Percentiles rank a stretch among this genome's conserved stretches.
Conservation (phyloP, 2,329 filamentous ascomycete species). For the Hymenoscyphus fructigenus region DNA sequence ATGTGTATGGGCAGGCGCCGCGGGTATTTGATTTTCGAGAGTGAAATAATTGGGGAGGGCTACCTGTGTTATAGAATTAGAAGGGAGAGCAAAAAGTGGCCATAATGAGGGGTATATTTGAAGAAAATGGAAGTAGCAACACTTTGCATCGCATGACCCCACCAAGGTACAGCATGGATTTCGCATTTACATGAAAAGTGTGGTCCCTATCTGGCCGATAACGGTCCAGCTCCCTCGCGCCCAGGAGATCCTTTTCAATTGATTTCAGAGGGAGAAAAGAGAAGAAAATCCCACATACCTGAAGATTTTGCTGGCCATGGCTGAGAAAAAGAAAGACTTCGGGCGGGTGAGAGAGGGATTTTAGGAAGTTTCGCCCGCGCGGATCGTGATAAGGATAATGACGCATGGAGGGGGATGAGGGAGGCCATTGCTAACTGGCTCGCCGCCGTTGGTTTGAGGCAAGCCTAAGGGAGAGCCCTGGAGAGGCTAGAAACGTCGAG, state of each 20-base stretch:
- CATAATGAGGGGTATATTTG: conserved; percentile 18
- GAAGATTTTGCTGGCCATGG: conserved; percentile 17
- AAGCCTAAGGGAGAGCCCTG: too few species aligned
- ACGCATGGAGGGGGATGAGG: conserved; percentile 15
- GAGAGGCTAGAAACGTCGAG: neutral
- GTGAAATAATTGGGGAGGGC: conserved; percentile 7
- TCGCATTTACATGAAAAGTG: neutral
- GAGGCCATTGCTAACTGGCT: conserved; percentile 8
- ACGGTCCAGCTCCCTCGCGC: conserved; percentile 13
- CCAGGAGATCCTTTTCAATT: neutral
- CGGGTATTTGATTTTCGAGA: neutral
- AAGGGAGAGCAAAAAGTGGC: conserved; percentile 11
- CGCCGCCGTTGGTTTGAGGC: too few species aligned
- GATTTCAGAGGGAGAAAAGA: neutral
- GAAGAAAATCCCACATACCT: conserved; percentile 25
- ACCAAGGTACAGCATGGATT: conserved; percentile 19
- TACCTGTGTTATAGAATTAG: conserved; percentile 20
- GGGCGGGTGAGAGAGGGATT: conserved; percentile 9
- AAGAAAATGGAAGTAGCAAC: conserved; percentile 16
- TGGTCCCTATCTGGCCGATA: conserved; percentile 20
- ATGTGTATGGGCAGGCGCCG: neutral
- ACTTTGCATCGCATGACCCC: conserved; percentile 28
- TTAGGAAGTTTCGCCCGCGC: conserved; percentile 7
- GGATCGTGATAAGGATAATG: conserved; percentile 22
- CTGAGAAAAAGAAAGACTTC: conserved; percentile 22